Evolutionary conservation across 305 asterid species (phyloP), one percentile per base, ranked within the genome.

Genomic region (Solanum aculeatissimum): DNA sequence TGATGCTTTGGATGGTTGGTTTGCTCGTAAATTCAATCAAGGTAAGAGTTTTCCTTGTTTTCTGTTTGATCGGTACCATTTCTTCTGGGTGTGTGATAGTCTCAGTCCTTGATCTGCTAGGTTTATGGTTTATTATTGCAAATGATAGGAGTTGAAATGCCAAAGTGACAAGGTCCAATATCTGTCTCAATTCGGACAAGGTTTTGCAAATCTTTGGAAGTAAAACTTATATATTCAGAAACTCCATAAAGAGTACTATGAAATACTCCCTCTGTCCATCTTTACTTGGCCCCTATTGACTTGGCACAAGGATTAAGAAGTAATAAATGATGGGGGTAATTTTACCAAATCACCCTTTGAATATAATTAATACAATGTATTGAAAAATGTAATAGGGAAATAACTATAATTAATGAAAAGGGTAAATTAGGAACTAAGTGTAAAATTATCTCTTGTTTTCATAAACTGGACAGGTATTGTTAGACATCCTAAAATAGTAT

Each of bases 1-100:
- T 85, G 99, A 97, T 90, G 98, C 98, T 62, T 89, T 97, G 94
- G 99, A 97, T 88, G 99, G 99, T 86, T 94, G 95, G 94, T 95
- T 92, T 89, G 99, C 99, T 19, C 98, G 98, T 49, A 97, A 90
- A 88, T 88, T 97, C 90, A 97, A 95, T 90, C 98, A 95, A 93
- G 97, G 98, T 95, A 89, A 80, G 92, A 89, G 82, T 84, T 91
- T 89, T 78, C 32, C 66, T 53, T 2, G 3, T 78, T 53, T 32
- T 53, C 32, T 78, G 19, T 78, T 78, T 53, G 49, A 29, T 53
- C 13, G 10, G 8, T 78, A 32, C n/a, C 27, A 51, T 71, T 11
- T 43, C 18, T 71, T 68, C 27, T 70, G 25, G 78, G 53, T 70
- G 10, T 7, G 10, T 2, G 27, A 10, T 70, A 70, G 29, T 19